Evolutionary conservation across 2,329 filamentous ascomycete genomes (phyloP).

Genomic region (Myriosclerotinia scirpicola): DNA sequence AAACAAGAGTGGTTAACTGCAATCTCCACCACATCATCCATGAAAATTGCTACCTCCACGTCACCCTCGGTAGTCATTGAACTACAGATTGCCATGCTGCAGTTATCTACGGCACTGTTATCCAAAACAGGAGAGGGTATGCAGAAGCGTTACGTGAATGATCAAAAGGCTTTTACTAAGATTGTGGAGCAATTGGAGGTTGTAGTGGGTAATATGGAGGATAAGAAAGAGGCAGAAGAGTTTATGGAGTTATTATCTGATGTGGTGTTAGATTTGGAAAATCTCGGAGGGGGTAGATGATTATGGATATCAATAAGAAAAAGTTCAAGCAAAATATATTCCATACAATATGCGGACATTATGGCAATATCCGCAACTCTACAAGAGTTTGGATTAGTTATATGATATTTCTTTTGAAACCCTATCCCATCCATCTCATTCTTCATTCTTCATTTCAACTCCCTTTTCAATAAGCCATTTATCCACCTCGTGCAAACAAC

Average conservation of each 20-base stretch:
- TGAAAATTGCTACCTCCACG: constrained; percentile 26
- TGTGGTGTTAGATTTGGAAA: constrained; percentile 21
- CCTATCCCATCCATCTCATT: not conserved
- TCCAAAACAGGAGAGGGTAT: constrained; percentile 48
- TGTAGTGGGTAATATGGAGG: constrained; percentile 29
- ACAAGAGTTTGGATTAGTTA: too few species aligned
- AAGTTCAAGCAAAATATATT: not conserved
- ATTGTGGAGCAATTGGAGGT: constrained; percentile 47
- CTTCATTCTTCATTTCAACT: too few species aligned
- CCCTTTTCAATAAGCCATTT: too few species aligned
- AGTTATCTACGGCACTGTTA: constrained; percentile 56
- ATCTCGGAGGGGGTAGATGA: constrained; percentile 18
- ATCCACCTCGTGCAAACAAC: too few species aligned
- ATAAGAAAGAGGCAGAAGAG: constrained; percentile 38
- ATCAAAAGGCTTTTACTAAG: constrained; percentile 51
- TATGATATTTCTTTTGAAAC: not conserved
- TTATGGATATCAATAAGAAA: not conserved
- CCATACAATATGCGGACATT: not conserved
- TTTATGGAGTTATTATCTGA: constrained; percentile 46
- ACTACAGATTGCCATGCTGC: constrained; percentile 54
- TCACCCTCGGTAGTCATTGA: constrained; percentile 42
- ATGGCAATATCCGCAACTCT: not conserved
- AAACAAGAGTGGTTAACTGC: constrained; percentile 58
- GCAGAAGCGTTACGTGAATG: constrained; percentile 52
- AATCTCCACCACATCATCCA: constrained; percentile 51